Evolutionary conservation across 2,329 filamentous ascomycete species (phyloP).

Genomic region (Pseudogymnoascus destructans): DNA sequence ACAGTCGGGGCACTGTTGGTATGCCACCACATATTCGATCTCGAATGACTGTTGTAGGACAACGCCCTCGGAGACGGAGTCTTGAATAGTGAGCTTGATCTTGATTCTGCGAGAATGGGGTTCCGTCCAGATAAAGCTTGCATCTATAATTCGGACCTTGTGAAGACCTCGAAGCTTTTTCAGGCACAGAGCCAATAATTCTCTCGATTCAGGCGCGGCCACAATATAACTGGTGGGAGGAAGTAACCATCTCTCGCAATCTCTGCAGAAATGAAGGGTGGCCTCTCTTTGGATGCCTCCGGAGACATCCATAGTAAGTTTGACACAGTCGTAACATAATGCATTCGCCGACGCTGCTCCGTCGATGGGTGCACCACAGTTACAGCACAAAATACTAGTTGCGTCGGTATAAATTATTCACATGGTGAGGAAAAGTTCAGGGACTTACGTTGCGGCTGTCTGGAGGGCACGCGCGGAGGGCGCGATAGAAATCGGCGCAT

Average conservation of each 20-base stretch:
- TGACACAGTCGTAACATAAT: conserved; percentile 91
- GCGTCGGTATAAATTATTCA: conserved; percentile 15
- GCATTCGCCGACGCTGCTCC: conserved; percentile 76
- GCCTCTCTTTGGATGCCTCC: conserved; percentile 84
- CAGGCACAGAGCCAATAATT: conserved; percentile 82
- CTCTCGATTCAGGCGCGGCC: conserved; percentile 74
- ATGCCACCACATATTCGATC: conserved; percentile 79
- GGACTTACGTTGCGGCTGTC: conserved; percentile 40
- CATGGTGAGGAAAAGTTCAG: conserved; percentile 10
- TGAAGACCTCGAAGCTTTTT: conserved; percentile 74
- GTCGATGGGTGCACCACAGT: conserved; percentile 92
- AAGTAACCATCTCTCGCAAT: conserved; percentile 88
- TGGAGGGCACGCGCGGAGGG: conserved; percentile 24
- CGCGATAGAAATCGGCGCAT: conserved; percentile 39
- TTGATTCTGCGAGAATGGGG: conserved; percentile 86
- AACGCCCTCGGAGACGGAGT: conserved; percentile 47
- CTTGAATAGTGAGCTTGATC: conserved; percentile 90
- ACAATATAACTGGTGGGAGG: conserved; percentile 79
- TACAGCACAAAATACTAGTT: conserved; percentile 82
- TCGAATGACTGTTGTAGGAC: conserved; percentile 88
- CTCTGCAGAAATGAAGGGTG: conserved; percentile 77
- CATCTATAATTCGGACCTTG: conserved; percentile 90
- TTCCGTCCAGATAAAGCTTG: conserved; percentile 95
- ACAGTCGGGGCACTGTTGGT: conserved; percentile 90
- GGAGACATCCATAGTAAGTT: conserved; percentile 86